Percentiles rank a stretch among this genome's conserved stretches.
Evolutionary conservation across 805 yeast species (phyloP).

Genomic region (Grigorovia transvaalensis): DNA sequence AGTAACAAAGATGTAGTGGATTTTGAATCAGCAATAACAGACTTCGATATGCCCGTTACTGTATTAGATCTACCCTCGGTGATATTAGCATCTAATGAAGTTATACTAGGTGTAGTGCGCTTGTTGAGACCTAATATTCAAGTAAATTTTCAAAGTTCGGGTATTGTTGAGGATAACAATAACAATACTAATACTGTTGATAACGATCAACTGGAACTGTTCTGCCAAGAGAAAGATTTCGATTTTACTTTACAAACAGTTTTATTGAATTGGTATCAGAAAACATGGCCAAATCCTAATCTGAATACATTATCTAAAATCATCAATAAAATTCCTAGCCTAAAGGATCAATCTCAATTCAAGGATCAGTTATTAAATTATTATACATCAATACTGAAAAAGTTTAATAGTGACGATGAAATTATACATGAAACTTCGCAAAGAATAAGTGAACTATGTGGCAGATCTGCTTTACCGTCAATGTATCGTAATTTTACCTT

Average conservation of each 20-base stretch:
- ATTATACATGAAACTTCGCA: conserved; percentile 48
- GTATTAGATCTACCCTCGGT: conserved; percentile 49
- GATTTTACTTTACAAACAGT: conserved; percentile 13
- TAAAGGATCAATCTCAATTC: conserved; percentile 34
- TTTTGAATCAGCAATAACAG: conserved; percentile 8
- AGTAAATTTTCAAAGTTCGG: conserved; percentile 36
- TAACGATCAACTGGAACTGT: conserved; percentile 6
- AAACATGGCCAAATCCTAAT: conserved; percentile 27
- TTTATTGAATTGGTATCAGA: conserved; percentile 37
- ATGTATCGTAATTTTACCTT: conserved; percentile 50
- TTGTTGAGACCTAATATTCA: conserved; percentile 41
- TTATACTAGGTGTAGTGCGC: conserved; percentile 35
- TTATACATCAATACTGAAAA: conserved; percentile 35
- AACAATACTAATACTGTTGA: neutral
- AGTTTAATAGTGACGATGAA: neutral
- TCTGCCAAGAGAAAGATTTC: conserved; percentile 31
- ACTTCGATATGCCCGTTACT: conserved; percentile 33
- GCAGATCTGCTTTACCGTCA: conserved; percentile 73
- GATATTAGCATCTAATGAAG: conserved; percentile 37
- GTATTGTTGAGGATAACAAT: neutral
- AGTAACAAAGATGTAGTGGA: neutral
- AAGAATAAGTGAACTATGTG: conserved; percentile 71
- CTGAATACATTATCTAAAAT: conserved; percentile 19
- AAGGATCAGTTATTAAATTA: conserved; percentile 36
- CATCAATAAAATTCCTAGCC: conserved; percentile 22